Conservation (phyloP, 2,329 filamentous ascomycete species). For the Pseudocercospora fijiensis region DNA sequence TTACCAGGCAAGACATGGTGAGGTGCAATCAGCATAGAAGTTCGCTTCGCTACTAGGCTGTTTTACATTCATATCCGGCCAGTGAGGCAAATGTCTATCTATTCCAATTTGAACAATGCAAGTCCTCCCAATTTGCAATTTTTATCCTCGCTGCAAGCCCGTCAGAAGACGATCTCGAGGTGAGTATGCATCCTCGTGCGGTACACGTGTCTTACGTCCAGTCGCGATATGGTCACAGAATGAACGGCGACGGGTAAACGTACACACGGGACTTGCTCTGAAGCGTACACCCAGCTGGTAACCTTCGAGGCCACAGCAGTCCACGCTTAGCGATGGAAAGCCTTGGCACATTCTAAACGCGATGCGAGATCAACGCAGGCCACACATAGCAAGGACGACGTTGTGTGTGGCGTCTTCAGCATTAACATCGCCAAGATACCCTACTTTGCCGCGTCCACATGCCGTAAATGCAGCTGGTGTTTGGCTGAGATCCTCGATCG, state of each 20-base stretch:
- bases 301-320: background rate
- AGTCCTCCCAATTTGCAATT: background rate
- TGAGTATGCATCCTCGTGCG: background rate
- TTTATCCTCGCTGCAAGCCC: background rate
- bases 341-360: background rate
- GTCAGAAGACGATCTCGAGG: background rate
- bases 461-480: conserved; percentile 24
- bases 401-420: conserved; percentile 19
- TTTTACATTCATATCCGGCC: conserved; percentile 1
- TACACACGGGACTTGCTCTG: background rate
- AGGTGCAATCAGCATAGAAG: background rate
- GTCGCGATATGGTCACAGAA: background rate
- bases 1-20: background rate
- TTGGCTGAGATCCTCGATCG: conserved; percentile 20
- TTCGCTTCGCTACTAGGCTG: background rate
- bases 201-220: background rate
- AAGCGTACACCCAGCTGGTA: background rate
- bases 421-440: conserved; percentile 26
- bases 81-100: conserved; percentile 2
- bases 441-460: conserved; percentile 22
- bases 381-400: conserved; percentile 26
- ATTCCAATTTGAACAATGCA: background rate
- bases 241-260: background rate
- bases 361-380: conserved; percentile 8
- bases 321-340: background rate